phyloP scores from a whole-genome alignment of 345 rosid genomes.

The Murraya paniculata region DNA sequence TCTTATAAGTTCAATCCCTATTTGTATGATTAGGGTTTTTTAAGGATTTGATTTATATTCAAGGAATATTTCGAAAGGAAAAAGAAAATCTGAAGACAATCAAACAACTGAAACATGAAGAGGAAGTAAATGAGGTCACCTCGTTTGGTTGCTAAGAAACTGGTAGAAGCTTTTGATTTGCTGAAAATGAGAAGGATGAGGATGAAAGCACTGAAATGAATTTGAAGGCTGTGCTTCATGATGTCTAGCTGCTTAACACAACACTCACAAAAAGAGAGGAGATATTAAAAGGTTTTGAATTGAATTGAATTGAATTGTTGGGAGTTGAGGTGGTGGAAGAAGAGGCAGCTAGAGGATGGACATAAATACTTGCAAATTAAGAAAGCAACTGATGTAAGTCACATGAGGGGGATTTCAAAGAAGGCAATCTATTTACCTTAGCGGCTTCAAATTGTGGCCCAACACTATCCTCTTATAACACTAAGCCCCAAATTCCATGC shows the following conservation, averaged over 20 bases:
- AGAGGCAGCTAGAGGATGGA: conserved; percentile 6
- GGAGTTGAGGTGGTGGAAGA: conserved; percentile 5
- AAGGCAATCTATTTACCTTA: not conserved
- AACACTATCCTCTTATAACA: not conserved
- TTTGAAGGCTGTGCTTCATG: conserved; percentile 44
- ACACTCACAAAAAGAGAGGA: not conserved
- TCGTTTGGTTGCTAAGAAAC: conserved; percentile 23
- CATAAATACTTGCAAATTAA: conserved; percentile 34
- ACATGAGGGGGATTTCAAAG: conserved; percentile 12
- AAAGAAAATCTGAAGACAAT: no score
- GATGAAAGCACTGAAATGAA: conserved; percentile 28
- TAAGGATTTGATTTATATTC: no score
- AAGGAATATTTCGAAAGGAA: no score
- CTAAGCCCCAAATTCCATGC: not conserved
- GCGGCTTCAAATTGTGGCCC: conserved; percentile 7
- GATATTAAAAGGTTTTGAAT: not conserved
- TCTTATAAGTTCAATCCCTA: no score
- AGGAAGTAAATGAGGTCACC: conserved; percentile 17
- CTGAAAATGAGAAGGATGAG: conserved; percentile 28
- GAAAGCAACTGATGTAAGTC: not conserved
- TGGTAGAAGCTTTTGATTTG: conserved; percentile 34
- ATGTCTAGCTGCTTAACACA: not conserved
- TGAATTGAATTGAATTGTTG: not conserved
- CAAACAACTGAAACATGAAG: not conserved
- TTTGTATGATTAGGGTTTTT: no score